Conservation (phyloP, 257 asterid species). For the Lantana camara region DNA sequence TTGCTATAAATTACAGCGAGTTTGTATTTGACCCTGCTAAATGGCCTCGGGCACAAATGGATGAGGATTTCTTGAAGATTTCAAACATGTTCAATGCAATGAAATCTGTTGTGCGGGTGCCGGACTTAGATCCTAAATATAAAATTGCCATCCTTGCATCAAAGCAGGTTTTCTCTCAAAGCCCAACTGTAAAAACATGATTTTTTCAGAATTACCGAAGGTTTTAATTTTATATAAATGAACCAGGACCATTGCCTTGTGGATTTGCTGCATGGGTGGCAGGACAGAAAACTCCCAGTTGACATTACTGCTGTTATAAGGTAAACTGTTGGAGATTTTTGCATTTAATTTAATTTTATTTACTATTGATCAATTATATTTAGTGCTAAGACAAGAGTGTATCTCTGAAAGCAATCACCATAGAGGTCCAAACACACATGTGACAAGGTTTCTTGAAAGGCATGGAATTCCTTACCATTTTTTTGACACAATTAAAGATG, state of each 20-base stretch:
- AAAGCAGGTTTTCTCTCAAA: slow-evolving; percentile 59
- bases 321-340: slow-evolving; percentile 33
- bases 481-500: slow-evolving; percentile 43
- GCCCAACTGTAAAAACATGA: too few species aligned
- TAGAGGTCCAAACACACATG: slow-evolving; percentile 84
- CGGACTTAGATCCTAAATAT: slow-evolving; percentile 72
- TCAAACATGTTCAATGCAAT: slow-evolving; percentile 70
- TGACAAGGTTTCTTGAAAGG: slow-evolving; percentile 81
- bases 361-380: slow-evolving; percentile 20
- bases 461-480: slow-evolving; percentile 85
- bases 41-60: slow-evolving; percentile 83
- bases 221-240: not conserved
- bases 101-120: slow-evolving; percentile 80
- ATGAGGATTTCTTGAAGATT: slow-evolving; percentile 72
- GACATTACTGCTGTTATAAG: slow-evolving; percentile 78
- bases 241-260: slow-evolving; percentile 91
- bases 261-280: slow-evolving; percentile 91
- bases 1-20: slow-evolving; percentile 64
- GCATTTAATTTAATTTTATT: slow-evolving; percentile 13
- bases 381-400: slow-evolving; percentile 13
- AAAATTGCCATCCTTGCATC: slow-evolving; percentile 84
- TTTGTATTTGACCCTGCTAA: slow-evolving; percentile 80
- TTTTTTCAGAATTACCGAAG: too few species aligned
- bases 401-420: slow-evolving; percentile 72
- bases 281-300: slow-evolving; percentile 83